Conservation (phyloP, 176 grass and related monocot species). For the Eleusine coracana region DNA sequence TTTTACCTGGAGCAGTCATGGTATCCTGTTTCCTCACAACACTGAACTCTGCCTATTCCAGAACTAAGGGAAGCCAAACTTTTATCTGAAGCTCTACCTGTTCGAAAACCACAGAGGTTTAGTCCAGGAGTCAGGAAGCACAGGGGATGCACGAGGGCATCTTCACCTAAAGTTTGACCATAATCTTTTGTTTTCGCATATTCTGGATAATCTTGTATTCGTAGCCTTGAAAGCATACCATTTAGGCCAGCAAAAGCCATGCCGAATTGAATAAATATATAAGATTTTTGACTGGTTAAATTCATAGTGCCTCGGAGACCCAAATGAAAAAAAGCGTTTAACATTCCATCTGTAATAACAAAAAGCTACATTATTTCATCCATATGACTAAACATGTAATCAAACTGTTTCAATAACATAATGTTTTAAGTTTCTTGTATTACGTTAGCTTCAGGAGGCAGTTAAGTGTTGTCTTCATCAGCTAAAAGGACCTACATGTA, state of each 20-base stretch:
- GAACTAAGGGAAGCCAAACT: not conserved
- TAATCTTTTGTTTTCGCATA: not conserved
- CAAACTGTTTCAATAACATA: not conserved
- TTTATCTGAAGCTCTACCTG: not conserved
- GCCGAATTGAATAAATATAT: not conserved
- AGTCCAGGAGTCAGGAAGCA: not conserved
- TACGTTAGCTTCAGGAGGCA: constrained; percentile 42
- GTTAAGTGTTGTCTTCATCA: constrained; percentile 39
- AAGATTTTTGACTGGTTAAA: not conserved
- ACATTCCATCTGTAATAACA: not conserved
- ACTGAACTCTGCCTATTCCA: not conserved
- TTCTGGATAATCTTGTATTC: constrained; percentile 5
- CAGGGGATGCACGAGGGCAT: constrained; percentile 21
- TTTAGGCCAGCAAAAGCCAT: not conserved
- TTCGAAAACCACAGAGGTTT: not conserved
- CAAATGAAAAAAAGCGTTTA: not conserved
- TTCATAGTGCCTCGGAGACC: not conserved
- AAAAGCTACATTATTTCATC: not conserved
- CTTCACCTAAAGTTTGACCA: constrained; percentile 35
- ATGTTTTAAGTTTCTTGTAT: not conserved
- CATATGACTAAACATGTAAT: not conserved
- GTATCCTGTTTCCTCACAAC: not conserved
- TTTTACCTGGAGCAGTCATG: not conserved
- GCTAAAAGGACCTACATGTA: constrained; percentile 21
- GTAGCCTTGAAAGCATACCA: not conserved